Evolutionary conservation across 2,329 filamentous ascomycete genomes (phyloP), one percentile per base, ranked within the genome.

Genomic region (Fusarium nisikadoi): DNA sequence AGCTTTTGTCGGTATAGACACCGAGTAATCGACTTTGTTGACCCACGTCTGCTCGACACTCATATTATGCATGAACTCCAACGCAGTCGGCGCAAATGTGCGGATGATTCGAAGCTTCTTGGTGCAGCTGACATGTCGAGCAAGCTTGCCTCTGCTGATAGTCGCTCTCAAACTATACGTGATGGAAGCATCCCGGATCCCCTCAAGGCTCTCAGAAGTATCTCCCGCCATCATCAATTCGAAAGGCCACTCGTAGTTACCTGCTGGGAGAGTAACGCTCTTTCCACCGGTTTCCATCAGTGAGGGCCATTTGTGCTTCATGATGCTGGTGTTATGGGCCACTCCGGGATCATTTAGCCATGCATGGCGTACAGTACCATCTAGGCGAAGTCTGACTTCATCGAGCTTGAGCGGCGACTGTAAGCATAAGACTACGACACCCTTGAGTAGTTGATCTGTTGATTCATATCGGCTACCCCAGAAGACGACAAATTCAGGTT

Each of bases 41-140:
- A 94, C 92, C 96, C 96, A 99, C 66, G 97, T 92, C 78, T 98
- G 97, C 81, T 98, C 94, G 71, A 98, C 94, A 65, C 92, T 93
- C 92, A 97, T 95, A 47, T 93, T 91, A 81, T 98, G 92, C 58
- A 93, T 87, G 70, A 94, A 88, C 78, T 95, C 93, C 63, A 94
- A 85, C 8, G 92, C 91, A 46, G 89, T 90, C 9, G 92, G 87
- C 57, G 93, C 91, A 43, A 95, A 83, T 0, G 93, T 95, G 56
- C 93, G 89, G 54, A 95, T 92, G 54, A 95, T 89, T 38, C 93
- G 89, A 54, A 95, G 81, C 45, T 91, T 90, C 80, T 95, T 95
- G 78, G 90, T 91, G 23, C 93, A 88, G 72, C 92, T 89, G 52
- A 97, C 85, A 78, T 97, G 94, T 83, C 96, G 94, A 76, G 92